Evolutionary conservation across 106 monocot species (phyloP).

Genomic region (Posidonia australis): DNA sequence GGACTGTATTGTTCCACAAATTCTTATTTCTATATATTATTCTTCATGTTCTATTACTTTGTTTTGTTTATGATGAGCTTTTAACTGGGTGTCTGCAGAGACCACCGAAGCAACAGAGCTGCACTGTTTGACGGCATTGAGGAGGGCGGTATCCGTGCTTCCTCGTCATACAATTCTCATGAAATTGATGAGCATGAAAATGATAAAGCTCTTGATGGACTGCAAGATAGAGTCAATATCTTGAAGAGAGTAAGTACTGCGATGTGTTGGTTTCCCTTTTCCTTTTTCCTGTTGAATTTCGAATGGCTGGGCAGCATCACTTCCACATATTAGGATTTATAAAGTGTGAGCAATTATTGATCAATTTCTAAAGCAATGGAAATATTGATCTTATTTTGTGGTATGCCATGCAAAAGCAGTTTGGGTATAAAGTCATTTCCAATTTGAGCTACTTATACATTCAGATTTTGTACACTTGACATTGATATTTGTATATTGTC

Average conservation of each 20-base stretch:
- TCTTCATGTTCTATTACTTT: not conserved
- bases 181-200: slow-evolving; percentile 47
- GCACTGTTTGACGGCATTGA: slow-evolving; percentile 55
- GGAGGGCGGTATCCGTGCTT: slow-evolving; percentile 36
- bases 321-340: too few species aligned
- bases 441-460: too few species aligned
- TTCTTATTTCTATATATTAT: not conserved
- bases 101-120: slow-evolving; percentile 32
- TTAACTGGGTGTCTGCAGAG: slow-evolving; percentile 16
- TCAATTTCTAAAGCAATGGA: too few species aligned
- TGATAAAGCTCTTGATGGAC: slow-evolving; percentile 37
- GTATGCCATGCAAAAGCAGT: too few species aligned
- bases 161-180: slow-evolving; percentile 30
- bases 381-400: too few species aligned
- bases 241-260: slow-evolving; percentile 37
- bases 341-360: too few species aligned
- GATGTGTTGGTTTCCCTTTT: not conserved
- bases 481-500: too few species aligned
- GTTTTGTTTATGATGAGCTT: not conserved
- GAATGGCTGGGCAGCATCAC: too few species aligned
- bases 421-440: too few species aligned
- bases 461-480: too few species aligned
- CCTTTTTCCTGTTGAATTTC: too few species aligned
- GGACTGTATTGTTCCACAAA: too few species aligned
- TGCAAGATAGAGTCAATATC: slow-evolving; percentile 48